Evolutionary conservation across 495 filamentous ascomycete genomes (phyloP), one percentile per base, ranked within the genome.

Genomic region (Penicillium riverlandense): DNA sequence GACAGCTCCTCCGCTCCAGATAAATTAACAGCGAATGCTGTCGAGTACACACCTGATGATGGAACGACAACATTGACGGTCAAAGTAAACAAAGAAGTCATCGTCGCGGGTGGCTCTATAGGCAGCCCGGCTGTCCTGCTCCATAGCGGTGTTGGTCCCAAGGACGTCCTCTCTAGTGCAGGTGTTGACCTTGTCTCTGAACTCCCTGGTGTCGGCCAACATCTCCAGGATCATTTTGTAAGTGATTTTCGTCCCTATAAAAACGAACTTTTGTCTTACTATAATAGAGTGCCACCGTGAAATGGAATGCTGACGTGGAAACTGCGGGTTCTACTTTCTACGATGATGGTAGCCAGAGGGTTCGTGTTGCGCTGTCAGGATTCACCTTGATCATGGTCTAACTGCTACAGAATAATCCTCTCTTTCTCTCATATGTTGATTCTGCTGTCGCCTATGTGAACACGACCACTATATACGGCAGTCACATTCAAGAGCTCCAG

Each of bases 41-140:
- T 63, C 11, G 57, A 66, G 43, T 66, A 66, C 34, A 63, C 61
- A 0, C 40, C 44, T 7, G 54, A 65, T 37, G 43, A 45, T 13
- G 62, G 61, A 3, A 40, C 42, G 7, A 63, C 62, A 1, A 62
- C 43, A 11, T 40, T 41, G 42, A 58, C 52, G 22, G 62, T 69
- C 36, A 54, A 51, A 22, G 67, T 69, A 2, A 67, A 57, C 9
- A 70, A 67, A 38, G 78, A 82, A 52, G 74, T 80, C 13, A 80
- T 82, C 46, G 49, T 82, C 6, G 57, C 77, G 0, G 71, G 74
- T 40, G 78, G 78, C 9, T 54, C 71, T 15, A 65, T 80, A 47
- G 76, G 76, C 49, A 71, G 74, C 15, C 78, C 78, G 0, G 74
- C 80, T 45, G 63, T 82, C n/a, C 49, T 76, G 8, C 59, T 74